Evolutionary conservation across 345 rosid species (phyloP).

Genomic region (Moricandia moricandioides): DNA sequence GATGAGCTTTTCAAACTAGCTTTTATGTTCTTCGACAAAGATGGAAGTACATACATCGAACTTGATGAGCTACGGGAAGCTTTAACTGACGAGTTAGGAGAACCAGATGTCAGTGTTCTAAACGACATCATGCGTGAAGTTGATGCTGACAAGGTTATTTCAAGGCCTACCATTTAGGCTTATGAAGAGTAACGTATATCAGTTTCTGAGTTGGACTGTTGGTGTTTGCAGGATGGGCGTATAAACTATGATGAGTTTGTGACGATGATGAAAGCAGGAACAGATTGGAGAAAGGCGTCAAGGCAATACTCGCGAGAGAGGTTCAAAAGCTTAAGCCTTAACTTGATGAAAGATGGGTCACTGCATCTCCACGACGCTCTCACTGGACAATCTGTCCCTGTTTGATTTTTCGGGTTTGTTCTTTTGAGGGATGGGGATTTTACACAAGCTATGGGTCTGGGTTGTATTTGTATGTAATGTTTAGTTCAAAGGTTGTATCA

Average conservation of each 20-base stretch:
- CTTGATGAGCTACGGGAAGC: slow-evolving; percentile 70
- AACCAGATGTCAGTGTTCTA: slow-evolving; percentile 57
- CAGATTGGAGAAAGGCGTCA: slow-evolving; percentile 99
- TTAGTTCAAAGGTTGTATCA: slow-evolving; percentile 23
- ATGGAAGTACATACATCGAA: slow-evolving; percentile 79
- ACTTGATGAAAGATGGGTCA: slow-evolving; percentile 96
- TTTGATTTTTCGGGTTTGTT: slow-evolving; percentile 39
- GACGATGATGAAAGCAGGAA: slow-evolving; percentile 97
- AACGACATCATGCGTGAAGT: slow-evolving; percentile 94
- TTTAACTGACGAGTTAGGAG: slow-evolving; percentile 74
- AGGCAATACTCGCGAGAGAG: slow-evolving; percentile 97
- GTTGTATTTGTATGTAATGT: slow-evolving; percentile 24
- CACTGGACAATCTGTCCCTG: slow-evolving; percentile 73
- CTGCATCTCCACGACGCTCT: slow-evolving; percentile 82
- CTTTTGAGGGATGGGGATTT: slow-evolving; percentile 10
- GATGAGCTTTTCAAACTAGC: slow-evolving; percentile 92
- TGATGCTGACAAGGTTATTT: slow-evolving; percentile 82
- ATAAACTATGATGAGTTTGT: slow-evolving; percentile 95
- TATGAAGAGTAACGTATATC: neutral
- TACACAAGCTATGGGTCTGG: slow-evolving; percentile 25
- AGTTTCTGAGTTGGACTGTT: slow-evolving; percentile 1
- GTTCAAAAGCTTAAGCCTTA: slow-evolving; percentile 89
- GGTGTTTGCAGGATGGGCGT: slow-evolving; percentile 60
- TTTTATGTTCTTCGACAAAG: slow-evolving; percentile 86
- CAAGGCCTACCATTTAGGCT: too few species aligned